Evolutionary conservation across 1,284 basidiomycete species (phyloP).

Genomic region (Baeospora myosura): DNA sequence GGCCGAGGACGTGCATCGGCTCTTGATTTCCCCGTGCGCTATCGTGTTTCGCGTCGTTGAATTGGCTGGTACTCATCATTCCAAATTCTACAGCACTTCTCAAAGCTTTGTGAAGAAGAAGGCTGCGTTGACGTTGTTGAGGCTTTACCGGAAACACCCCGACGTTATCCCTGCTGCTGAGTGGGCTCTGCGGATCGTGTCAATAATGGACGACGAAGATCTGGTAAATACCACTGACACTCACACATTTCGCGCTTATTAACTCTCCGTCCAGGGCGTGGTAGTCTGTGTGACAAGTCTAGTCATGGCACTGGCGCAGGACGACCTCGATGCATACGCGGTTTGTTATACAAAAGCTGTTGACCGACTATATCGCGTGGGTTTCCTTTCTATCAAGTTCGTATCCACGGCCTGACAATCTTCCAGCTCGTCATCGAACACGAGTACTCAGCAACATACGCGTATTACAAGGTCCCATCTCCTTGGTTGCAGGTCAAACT

Average conservation of each 20-base stretch:
- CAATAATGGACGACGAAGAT: slow-evolving; percentile 91
- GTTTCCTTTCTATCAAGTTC: slow-evolving; percentile 19
- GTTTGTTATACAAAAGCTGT: slow-evolving; percentile 94
- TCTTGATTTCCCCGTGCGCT: slow-evolving; percentile 91
- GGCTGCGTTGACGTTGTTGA: slow-evolving; percentile 87
- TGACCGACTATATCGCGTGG: slow-evolving; percentile 78
- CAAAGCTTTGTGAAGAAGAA: slow-evolving; percentile 97
- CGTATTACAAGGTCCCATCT: slow-evolving; percentile 96
- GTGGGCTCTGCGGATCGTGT: slow-evolving; percentile 92
- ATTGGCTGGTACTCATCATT: neutral
- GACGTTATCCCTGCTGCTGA: slow-evolving; percentile 89
- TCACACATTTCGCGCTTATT: slow-evolving; percentile 10
- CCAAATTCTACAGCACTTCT: slow-evolving; percentile 63
- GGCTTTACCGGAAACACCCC: slow-evolving; percentile 94
- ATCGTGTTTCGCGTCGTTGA: neutral
- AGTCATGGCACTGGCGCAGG: slow-evolving; percentile 93
- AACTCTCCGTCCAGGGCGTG: slow-evolving; percentile 60
- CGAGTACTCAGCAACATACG: slow-evolving; percentile 83
- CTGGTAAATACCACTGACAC: slow-evolving; percentile 42
- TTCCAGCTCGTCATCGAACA: slow-evolving; percentile 82
- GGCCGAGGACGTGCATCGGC: slow-evolving; percentile 86
- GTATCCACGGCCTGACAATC: slow-evolving; percentile 4
- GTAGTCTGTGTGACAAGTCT: slow-evolving; percentile 90
- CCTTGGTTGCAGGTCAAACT: slow-evolving; percentile 99
- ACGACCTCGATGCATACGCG: slow-evolving; percentile 83